Base-by-base conservation (phyloP, 2,329 filamentous ascomycete species). In the Lizonia empirigonia region DNA sequence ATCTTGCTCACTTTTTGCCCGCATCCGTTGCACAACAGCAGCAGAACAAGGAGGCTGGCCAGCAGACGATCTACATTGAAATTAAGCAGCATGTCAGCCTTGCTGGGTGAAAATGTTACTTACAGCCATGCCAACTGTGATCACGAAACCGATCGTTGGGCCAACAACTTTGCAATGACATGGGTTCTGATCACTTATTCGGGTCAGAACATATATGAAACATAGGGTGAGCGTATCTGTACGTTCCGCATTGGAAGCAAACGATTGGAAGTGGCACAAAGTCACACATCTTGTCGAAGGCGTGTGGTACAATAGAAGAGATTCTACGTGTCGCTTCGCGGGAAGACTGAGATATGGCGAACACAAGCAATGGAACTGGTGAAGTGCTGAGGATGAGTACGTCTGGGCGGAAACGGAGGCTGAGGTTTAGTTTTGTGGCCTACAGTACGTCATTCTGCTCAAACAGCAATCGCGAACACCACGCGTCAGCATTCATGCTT, bases 131-230 rank as follows among this genome's bases (percentile, higher is more conserved):
- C 77, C 69, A 32, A 84, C 69, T 1, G 78, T 78, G 40, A 77
- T 68, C 8, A 66, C 69, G 55, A 81, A 81, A 62, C 80, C 80
- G 34, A 83, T 62, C 1, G 80, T 83, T 29, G 81, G 81, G 1
- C 81, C 80, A 22, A 84, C 74, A 7, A 83, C 74, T 63, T 83
- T 84, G 62, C 80, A 83, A 55, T 78, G 79, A 48, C 81, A 84
- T 3, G 81, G 81, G 47, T 83, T 84, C 59, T 83, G 79, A 53
- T 82, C 75, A 7, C 80, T 83, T 36, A 70, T 18, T 32, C 7
- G 10, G 18, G 19, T 67, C 32, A 68, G 55, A 18, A 44, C 19
- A 49, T 36, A 27, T 32, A 29, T 20, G 32, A 30, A 33, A 36
- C 24, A 13, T 32, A 10, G 35, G 16, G 20, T 27, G 40, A n/a